Percentiles rank a stretch among this genome's conserved stretches.
These are phyloP conservation scores for Ustilago loliicola DNA, from an alignment of 1,284 basidiomycete species.

Conservation along the genomic window DNA sequence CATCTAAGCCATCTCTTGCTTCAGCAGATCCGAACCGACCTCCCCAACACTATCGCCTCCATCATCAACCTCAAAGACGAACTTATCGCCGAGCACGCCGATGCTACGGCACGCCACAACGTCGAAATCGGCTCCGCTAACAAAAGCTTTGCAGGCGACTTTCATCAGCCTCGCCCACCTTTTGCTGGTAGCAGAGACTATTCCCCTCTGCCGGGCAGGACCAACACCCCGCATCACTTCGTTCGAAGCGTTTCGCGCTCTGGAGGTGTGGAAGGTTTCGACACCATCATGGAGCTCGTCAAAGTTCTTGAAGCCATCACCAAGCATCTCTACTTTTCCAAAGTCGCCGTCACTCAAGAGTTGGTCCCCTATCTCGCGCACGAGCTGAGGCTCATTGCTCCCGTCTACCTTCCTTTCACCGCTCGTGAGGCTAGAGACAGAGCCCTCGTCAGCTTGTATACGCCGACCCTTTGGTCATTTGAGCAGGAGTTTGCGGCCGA, in stretches of 20 bases:
- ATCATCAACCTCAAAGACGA: background rate
- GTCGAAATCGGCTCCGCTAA: background rate
- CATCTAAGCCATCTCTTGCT: conserved; percentile 29
- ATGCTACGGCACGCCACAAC: background rate
- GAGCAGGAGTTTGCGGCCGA: background rate
- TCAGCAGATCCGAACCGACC: conserved; percentile 6
- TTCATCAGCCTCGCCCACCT: background rate
- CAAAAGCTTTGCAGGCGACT: background rate
- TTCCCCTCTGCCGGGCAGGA: background rate
- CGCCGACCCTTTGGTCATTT: conserved; percentile 19
- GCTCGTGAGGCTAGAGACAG: conserved; percentile 10
- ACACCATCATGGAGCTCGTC: conserved; percentile 11
- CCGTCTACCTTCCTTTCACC: conserved; percentile 23
- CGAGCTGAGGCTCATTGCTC: conserved; percentile 10
- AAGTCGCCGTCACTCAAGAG: conserved; percentile 3
- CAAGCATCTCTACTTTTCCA: conserved; percentile 8
- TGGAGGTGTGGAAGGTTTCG: conserved; percentile 8
- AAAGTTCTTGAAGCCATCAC: background rate
- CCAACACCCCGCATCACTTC: background rate
- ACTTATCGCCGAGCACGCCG: conserved; percentile 2
- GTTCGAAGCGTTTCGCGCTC: too few relatives aligned
- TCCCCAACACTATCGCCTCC: conserved; percentile 10
- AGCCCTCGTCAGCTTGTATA: background rate
- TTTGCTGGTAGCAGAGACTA: background rate
- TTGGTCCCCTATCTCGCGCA: conserved; percentile 11